Conservation (phyloP, 805 yeast genomes). For the Sugiyamaella qingdaonensis region DNA sequence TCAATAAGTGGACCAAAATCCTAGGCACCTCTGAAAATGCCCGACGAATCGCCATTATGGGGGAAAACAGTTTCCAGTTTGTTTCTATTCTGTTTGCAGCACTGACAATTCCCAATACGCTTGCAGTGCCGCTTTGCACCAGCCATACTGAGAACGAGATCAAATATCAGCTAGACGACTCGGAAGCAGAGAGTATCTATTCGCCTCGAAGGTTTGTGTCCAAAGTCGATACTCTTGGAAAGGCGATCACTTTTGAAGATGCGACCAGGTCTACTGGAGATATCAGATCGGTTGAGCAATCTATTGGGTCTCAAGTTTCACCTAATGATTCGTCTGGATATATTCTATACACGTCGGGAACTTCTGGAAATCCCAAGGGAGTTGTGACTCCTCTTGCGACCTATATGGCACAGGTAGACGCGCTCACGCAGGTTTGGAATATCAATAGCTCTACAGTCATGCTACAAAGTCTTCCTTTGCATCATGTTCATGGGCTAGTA, state of each 20-base stretch:
- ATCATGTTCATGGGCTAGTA: slow-evolving; percentile 34
- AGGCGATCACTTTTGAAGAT: slow-evolving; percentile 12
- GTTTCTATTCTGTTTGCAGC: slow-evolving; percentile 27
- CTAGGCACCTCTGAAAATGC: slow-evolving; percentile 10
- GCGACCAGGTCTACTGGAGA: not conserved
- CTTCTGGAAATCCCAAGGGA: slow-evolving; percentile 35
- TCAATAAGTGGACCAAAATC: slow-evolving; percentile 26
- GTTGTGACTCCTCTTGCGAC: slow-evolving; percentile 32
- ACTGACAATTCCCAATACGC: slow-evolving; percentile 27
- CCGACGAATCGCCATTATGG: slow-evolving; percentile 32
- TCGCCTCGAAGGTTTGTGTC: slow-evolving; percentile 28
- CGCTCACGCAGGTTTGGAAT: slow-evolving; percentile 32
- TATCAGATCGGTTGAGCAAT: not conserved
- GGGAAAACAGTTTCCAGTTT: slow-evolving; percentile 33
- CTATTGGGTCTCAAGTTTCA: not conserved
- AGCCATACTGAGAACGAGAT: slow-evolving; percentile 32
- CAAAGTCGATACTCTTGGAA: slow-evolving; percentile 22
- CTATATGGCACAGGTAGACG: slow-evolving; percentile 30
- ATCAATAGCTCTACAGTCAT: slow-evolving; percentile 25
- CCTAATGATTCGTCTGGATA: slow-evolving; percentile 23
- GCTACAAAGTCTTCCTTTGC: slow-evolving; percentile 34
- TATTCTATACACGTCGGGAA: slow-evolving; percentile 34
- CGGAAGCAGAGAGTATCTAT: slow-evolving; percentile 27
- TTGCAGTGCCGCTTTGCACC: slow-evolving; percentile 34
- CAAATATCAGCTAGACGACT: slow-evolving; percentile 29